Evolutionary conservation across 768 basidiomycete species (phyloP).

Genomic region (Mycena alexandri): DNA sequence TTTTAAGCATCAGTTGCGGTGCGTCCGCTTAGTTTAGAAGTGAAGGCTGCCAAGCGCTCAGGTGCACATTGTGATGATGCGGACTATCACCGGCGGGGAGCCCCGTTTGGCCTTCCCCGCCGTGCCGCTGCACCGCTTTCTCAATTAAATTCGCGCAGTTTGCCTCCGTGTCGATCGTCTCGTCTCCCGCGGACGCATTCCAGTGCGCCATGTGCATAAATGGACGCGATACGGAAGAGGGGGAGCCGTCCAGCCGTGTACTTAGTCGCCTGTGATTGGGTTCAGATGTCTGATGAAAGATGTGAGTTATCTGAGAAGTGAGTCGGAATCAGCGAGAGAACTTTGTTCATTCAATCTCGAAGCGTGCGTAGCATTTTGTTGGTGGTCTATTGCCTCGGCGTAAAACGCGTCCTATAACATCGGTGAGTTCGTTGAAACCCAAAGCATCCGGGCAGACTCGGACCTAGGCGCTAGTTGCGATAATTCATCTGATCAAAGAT

Average conservation of each 20-base stretch:
- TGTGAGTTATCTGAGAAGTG: background rate
- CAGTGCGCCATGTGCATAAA: too few relatives aligned
- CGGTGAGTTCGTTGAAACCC: conserved; percentile 11
- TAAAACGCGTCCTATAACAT: conserved; percentile 11
- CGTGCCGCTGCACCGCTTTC: background rate
- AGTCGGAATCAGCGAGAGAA: background rate
- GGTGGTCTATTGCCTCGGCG: too few relatives aligned
- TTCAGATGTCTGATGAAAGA: conserved; percentile 11
- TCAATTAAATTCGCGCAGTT: background rate
- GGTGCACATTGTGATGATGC: conserved; percentile 4
- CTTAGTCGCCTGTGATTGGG: too few relatives aligned
- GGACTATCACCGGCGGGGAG: conserved; percentile 17
- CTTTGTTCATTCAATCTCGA: too few relatives aligned
- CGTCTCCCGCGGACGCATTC: too few relatives aligned
- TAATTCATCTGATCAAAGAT: conserved; percentile 27
- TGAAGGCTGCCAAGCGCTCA: conserved; percentile 12
- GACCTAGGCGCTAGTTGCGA: background rate
- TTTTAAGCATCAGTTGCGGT: conserved; percentile 16
- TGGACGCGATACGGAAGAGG: too few relatives aligned
- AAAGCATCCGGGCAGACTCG: background rate
- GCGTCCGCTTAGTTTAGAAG: conserved; percentile 4
- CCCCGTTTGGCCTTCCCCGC: background rate
- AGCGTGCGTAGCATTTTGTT: too few relatives aligned
- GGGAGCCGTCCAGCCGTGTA: too few relatives aligned
- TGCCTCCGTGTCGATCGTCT: too few relatives aligned